Evolutionary conservation across 2,329 filamentous ascomycete species (phyloP).

Genomic region (Calonectria naviculata): DNA sequence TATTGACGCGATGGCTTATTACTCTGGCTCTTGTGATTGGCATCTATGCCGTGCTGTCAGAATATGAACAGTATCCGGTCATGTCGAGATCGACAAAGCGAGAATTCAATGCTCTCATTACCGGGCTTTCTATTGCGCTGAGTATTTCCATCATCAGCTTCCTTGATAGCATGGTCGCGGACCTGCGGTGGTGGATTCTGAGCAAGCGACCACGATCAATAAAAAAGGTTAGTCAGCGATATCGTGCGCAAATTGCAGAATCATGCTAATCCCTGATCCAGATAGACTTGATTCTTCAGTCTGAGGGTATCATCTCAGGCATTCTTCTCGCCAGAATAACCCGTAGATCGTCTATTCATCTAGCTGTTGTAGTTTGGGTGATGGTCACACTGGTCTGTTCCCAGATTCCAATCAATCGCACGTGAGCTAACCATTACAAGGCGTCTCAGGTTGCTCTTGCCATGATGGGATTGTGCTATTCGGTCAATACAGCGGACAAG

Average conservation of each 20-base stretch:
- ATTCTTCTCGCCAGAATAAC: not conserved
- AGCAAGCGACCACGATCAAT: not conserved
- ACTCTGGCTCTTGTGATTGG: not conserved
- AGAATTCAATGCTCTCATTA: not conserved
- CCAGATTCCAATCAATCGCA: not conserved
- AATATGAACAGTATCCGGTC: not conserved
- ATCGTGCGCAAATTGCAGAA: too few relatives aligned
- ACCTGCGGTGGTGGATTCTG: not conserved
- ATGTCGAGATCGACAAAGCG: not conserved
- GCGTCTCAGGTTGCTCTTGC: not conserved
- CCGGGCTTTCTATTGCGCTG: not conserved
- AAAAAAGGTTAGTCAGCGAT: not conserved
- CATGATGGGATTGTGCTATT: not conserved
- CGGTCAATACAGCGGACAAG: not conserved
- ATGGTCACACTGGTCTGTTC: not conserved
- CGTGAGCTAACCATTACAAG: not conserved
- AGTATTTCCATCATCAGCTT: not conserved
- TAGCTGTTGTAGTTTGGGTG: not conserved
- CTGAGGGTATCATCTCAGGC: not conserved
- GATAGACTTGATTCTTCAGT: constrained; percentile 3
- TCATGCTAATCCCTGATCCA: not conserved
- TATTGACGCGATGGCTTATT: not conserved
- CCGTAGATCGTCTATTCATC: not conserved
- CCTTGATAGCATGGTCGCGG: not conserved
- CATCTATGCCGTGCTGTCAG: not conserved